Evolutionary conservation across 2,329 filamentous ascomycete species (phyloP).

Genomic region (Thelonectria blattea): DNA sequence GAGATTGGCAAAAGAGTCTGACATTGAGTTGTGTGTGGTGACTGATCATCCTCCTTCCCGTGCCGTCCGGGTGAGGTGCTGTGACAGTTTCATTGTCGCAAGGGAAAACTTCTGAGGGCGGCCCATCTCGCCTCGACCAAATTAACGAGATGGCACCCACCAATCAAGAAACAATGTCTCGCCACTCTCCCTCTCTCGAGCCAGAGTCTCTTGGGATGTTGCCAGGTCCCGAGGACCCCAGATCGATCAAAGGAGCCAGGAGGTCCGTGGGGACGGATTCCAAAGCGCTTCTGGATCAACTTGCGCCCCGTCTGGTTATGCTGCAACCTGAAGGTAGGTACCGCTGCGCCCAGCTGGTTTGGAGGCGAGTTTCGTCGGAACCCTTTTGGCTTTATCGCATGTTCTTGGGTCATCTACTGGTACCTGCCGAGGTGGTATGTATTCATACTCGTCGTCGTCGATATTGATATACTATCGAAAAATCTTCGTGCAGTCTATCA

Average conservation of each 20-base stretch:
- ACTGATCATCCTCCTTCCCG: too few relatives aligned
- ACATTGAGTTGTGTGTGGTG: neutral
- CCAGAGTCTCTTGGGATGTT: neutral
- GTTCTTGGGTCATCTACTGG: neutral
- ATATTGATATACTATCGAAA: too few relatives aligned
- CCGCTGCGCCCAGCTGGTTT: neutral
- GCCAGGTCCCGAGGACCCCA: slow-evolving; percentile 25
- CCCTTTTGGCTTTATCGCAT: neutral
- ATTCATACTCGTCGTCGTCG: too few relatives aligned
- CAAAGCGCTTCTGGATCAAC: slow-evolving; percentile 9
- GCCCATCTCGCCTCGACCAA: slow-evolving; percentile 8
- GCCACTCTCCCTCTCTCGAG: neutral
- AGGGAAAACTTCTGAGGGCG: neutral
- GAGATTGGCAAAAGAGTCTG: neutral
- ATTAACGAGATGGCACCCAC: slow-evolving; percentile 13
- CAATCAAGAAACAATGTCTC: slow-evolving; percentile 16
- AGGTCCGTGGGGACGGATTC: slow-evolving; percentile 16
- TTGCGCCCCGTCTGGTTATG: slow-evolving; percentile 7
- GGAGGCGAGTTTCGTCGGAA: neutral
- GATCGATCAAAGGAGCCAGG: slow-evolving; percentile 16
- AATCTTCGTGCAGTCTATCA: too few relatives aligned
- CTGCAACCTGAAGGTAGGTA: neutral
- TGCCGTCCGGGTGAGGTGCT: neutral
- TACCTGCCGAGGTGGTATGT: too few relatives aligned
- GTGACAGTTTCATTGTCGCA: neutral